A percentile compares a stretch with the other conserved stretches of the same genome.
These are phyloP conservation scores for Citrus australasica DNA, from an alignment of 345 rosid species.

Conservation along the genomic window DNA sequence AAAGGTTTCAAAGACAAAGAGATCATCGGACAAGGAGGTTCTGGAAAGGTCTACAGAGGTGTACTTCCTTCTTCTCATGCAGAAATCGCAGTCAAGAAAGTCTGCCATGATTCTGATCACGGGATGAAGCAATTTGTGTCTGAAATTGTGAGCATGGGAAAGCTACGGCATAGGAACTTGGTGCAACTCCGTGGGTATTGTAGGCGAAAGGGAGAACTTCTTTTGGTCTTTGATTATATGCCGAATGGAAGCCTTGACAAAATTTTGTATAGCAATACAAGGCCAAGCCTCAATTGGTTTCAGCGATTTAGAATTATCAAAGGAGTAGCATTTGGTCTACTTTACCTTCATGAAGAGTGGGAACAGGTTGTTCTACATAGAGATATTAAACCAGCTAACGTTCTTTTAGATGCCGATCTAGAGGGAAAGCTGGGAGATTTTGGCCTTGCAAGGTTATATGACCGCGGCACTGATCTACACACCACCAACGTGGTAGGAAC, in stretches of 20 bases:
- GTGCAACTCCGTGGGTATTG: conserved; percentile 46
- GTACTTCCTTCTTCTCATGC: conserved; percentile 32
- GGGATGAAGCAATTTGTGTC: conserved; percentile 40
- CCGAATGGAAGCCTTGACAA: conserved; percentile 47
- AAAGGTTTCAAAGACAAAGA: conserved; percentile 35
- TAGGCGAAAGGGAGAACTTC: conserved; percentile 34
- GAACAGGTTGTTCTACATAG: conserved; percentile 53
- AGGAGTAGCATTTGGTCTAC: conserved; percentile 48
- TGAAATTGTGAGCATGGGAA: conserved; percentile 20
- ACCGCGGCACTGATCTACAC: conserved; percentile 24
- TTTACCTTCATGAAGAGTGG: conserved; percentile 50
- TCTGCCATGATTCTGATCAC: conserved; percentile 42
- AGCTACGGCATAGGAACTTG: conserved; percentile 33
- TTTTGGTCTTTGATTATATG: conserved; percentile 48
- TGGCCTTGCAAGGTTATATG: conserved; percentile 29
- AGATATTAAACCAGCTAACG: conserved; percentile 52
- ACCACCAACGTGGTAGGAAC: conserved; percentile 45
- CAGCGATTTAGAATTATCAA: conserved; percentile 34
- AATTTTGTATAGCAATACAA: conserved; percentile 19
- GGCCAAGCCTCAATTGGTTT: conserved; percentile 35
- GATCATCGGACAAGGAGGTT: conserved; percentile 41
- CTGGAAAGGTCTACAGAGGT: conserved; percentile 35
- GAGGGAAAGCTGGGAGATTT: conserved; percentile 29
- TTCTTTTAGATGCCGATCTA: conserved; percentile 28
- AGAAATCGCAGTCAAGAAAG: conserved; percentile 53